Evolutionary conservation across 2,329 filamentous ascomycete genomes (phyloP).

Genomic region (Fusarium brevicatenulatum): DNA sequence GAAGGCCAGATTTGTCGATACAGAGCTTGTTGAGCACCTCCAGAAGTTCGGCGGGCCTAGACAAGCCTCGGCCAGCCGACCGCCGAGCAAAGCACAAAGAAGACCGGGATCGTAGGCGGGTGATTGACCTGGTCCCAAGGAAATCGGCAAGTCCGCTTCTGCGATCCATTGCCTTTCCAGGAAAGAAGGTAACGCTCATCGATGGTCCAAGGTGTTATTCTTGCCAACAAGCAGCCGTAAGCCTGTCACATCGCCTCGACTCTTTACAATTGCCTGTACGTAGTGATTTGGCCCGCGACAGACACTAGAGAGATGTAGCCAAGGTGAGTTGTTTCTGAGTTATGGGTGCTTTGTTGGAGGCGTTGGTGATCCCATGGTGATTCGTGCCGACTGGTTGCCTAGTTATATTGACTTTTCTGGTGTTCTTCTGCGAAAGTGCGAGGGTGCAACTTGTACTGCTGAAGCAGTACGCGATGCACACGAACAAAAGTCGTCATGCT

Average conservation of each 20-base stretch:
- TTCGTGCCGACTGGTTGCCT: background rate
- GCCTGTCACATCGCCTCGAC: background rate
- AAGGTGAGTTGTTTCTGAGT: background rate
- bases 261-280: accelerated
- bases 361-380: accelerated
- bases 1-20: no score
- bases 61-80: background rate
- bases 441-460: background rate
- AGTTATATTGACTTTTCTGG: background rate
- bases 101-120: background rate
- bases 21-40: no score
- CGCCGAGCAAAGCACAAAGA: background rate
- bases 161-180: background rate
- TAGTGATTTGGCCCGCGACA: accelerated
- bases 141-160: background rate
- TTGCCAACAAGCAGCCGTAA: background rate
- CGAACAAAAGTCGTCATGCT: background rate
- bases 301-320: background rate
- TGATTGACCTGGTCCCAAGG: no score
- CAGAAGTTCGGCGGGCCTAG: no score
- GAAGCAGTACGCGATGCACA: no score
- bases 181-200: background rate
- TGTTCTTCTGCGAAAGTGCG: background rate
- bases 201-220: background rate
- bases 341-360: background rate